Base-by-base conservation (phyloP, 345 rosid genomes). In the Streptanthus diversifolius region DNA sequence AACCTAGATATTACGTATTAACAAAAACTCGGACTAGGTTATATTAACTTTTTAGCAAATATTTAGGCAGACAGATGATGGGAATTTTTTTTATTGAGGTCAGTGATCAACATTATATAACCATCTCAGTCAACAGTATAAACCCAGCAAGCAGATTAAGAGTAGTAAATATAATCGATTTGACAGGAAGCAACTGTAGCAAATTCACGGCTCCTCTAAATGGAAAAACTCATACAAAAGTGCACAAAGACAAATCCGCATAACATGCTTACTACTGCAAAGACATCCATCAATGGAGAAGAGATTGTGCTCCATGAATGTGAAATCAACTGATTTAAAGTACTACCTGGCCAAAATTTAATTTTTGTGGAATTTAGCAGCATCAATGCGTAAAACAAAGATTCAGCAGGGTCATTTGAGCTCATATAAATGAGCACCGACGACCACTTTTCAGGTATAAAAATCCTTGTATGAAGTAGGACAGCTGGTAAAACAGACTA, bases 1-100 rank as follows among this genome's bases (percentile, higher is more conserved):
- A 93, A 85, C 88, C 98, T 93, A 71, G 36, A 41, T 48, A 70
- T 53, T 14, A 27, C 4, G 35, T 25, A 52, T 25, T 32, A 15
- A 9, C 3, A n/a, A 55, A 12, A 15, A 53, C 3, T 53, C 11
- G 21, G 19, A 7, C 29, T 8, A 53, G 18, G 33, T n/a, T 5
- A 27, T n/a, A 27, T 11, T 27, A 14, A 25, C 57, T 52, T 30
- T 41, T 5, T 41, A 15, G 48, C 21, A 43, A n/a, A 4, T n/a
- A 40, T 13, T 5, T n/a, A 43, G 18, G 3, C 17, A 40, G 15
- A 13, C 15, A 33, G 37, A 8, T 33, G 1, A 32, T 6, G 35
- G 8, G 2, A 32, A 32, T 32, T 32, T 32, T 7, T 32, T 32
- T 32, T 32, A 33, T 33, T 33, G 37, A 33, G 37, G 39, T 35